These are phyloP conservation scores for Excoecaria agallocha DNA, from an alignment of 345 rosid genomes.

Conservation along the genomic window DNA sequence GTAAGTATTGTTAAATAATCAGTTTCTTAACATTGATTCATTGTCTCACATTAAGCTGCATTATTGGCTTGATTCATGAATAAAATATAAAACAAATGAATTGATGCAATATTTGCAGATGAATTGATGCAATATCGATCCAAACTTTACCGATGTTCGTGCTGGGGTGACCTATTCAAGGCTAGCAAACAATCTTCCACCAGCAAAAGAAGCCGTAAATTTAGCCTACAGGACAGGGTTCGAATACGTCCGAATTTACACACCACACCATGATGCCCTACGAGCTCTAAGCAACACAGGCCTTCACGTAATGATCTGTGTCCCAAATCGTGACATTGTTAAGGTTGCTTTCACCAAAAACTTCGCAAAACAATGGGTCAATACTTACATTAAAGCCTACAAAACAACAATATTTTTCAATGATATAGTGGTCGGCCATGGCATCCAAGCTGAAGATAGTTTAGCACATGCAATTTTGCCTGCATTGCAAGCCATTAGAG, in stretches of 20 bases:
- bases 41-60: no score
- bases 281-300: neutral
- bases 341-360: neutral
- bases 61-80: no score
- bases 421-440: conserved; percentile 1
- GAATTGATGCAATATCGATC: no score
- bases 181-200: conserved; percentile 1
- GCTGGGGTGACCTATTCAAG: neutral
- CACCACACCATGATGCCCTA: neutral
- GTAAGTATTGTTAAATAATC: no score
- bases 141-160: no score
- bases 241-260: neutral
- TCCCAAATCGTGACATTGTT: conserved; percentile 4
- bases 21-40: no score
- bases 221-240: neutral
- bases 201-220: neutral
- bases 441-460: neutral
- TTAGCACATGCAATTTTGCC: neutral
- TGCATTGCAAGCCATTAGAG: conserved; percentile 3
- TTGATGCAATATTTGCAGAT: no score
- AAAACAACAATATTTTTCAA: neutral
- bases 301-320: conserved; percentile 4
- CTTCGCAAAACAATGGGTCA: neutral
- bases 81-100: no score
- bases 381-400: neutral